Conservation (phyloP, 2,329 filamentous ascomycete species). For the Teratosphaeria destructans region DNA sequence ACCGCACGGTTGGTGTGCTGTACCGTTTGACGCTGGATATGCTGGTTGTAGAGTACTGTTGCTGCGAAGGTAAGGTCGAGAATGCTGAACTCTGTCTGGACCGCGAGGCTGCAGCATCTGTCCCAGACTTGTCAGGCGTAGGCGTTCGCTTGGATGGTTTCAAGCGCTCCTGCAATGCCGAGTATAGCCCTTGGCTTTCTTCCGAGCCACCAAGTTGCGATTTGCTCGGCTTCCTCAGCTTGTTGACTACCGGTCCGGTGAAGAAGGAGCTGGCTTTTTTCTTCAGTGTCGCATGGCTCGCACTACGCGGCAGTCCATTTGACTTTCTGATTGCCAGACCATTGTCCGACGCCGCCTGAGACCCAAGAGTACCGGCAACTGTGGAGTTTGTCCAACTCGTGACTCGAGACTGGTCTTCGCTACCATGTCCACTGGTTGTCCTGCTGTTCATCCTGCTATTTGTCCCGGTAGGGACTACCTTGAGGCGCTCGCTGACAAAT, state of each 20-base stretch:
- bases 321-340: conserved; percentile 4
- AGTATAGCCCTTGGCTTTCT: conserved; percentile 52
- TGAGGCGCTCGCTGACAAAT: conserved; percentile 11
- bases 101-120: conserved; percentile 2
- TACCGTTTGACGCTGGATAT: conserved; percentile 1
- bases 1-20: conserved; percentile 14
- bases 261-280: conserved; percentile 21
- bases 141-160: conserved; percentile 23
- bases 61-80: conserved; percentile 14
- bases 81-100: conserved; percentile 4
- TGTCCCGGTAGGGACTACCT: conserved; percentile 17
- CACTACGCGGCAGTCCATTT: conserved; percentile 6
- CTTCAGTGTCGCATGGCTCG: conserved; percentile 13
- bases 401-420: conserved; percentile 51
- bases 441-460: conserved; percentile 23
- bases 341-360: conserved; percentile 14
- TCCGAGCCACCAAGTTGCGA: conserved; percentile 25
- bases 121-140: neutral
- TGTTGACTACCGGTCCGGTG: conserved; percentile 18
- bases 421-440: conserved; percentile 29
- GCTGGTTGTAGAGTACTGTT: neutral
- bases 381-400: conserved; percentile 64
- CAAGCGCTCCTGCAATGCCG: conserved; percentile 45
- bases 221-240: conserved; percentile 19
- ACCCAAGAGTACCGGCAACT: conserved; percentile 43